Evolutionary conservation across 2,329 filamentous ascomycete species (phyloP).

Genomic region (Apiospora koreana): DNA sequence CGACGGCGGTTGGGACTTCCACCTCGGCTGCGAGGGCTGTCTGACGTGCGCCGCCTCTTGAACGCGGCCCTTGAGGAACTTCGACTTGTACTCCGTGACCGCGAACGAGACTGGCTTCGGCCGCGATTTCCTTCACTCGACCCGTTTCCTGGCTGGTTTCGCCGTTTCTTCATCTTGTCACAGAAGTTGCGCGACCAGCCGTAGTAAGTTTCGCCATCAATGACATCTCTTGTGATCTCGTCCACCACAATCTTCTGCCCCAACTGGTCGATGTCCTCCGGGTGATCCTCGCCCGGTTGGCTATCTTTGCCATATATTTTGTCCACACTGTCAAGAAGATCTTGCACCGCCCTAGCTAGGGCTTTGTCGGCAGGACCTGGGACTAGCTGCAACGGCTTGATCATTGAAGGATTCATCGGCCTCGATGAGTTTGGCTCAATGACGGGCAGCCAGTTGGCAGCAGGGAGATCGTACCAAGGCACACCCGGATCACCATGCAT

Average conservation of each 20-base stretch:
- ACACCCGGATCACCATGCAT: slow-evolving; percentile 73
- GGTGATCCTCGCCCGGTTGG: slow-evolving; percentile 44
- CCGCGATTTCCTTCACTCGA: slow-evolving; percentile 23
- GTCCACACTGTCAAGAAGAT: slow-evolving; percentile 69
- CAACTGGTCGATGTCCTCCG: slow-evolving; percentile 71
- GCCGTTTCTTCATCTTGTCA: slow-evolving; percentile 71
- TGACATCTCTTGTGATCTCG: slow-evolving; percentile 64
- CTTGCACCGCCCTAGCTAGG: slow-evolving; percentile 69
- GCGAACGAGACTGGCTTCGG: slow-evolving; percentile 36
- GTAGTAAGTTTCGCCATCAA: slow-evolving; percentile 76
- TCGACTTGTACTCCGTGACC: slow-evolving; percentile 36
- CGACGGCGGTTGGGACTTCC: slow-evolving; percentile 24
- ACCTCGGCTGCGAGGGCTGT: slow-evolving; percentile 26
- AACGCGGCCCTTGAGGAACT: slow-evolving; percentile 38
- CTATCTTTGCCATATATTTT: slow-evolving; percentile 62
- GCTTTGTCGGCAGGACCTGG: slow-evolving; percentile 67
- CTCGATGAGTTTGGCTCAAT: slow-evolving; percentile 74
- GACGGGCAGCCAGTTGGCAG: slow-evolving; percentile 77
- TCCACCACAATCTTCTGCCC: slow-evolving; percentile 69
- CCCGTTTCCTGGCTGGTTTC: slow-evolving; percentile 31
- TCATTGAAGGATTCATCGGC: slow-evolving; percentile 70
- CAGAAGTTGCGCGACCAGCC: slow-evolving; percentile 85
- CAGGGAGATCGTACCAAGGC: slow-evolving; percentile 81
- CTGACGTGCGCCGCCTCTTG: slow-evolving; percentile 43
- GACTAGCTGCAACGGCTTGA: slow-evolving; percentile 71